Base-by-base conservation (phyloP, 2,329 filamentous ascomycete genomes). In the Aspergillus sp. region DNA sequence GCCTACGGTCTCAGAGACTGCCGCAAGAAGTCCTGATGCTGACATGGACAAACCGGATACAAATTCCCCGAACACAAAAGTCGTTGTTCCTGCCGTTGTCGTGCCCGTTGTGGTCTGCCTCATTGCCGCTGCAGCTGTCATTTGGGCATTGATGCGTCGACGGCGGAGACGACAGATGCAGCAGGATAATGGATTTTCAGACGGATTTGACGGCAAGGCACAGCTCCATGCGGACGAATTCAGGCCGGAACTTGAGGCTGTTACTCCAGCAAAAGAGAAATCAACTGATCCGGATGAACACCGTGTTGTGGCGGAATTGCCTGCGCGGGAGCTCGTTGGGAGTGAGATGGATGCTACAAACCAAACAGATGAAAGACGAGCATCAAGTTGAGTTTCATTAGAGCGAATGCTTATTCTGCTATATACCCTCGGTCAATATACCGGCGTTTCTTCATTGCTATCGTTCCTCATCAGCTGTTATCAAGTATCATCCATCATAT, bases 271-370 rank as follows among this genome's bases (percentile, higher is more conserved):
- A 24, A 20, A 41, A n/a, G 30, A 30, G 12, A 8, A 18, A 5
- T 12, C 15, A 0, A n/a, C 8, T 8, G 24, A 15, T 11, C 18
- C 18, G 4, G 26, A 30, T 3, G n/a, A 20, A 36, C n/a, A 13
- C n/a, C n/a, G 22, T 8, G 15, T 12, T 3, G 15, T 51, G 22
- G 48, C 48, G 8, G 36, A 42, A 32, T 18, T 51, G 7, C 48
- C 48, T 26, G 48, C 48, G n/a, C 30, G 48, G 20, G 48, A 51
- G n/a, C 47, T 17, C n/a, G 47, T 49, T 22, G 47, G 47, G 17
- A 38, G 4, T 38, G 47, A 49, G 20, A 38, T 49, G 47, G 17
- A 38, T 47, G 43, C 43, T n/a, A 36, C 12, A 5, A 2, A 1
- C 13, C 34, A n/a, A 7, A 8, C 34, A n/a, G 12, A n/a, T 4